phyloP scores from a whole-genome alignment of 441 rosid genomes.

The Bruguiera hainesii region DNA sequence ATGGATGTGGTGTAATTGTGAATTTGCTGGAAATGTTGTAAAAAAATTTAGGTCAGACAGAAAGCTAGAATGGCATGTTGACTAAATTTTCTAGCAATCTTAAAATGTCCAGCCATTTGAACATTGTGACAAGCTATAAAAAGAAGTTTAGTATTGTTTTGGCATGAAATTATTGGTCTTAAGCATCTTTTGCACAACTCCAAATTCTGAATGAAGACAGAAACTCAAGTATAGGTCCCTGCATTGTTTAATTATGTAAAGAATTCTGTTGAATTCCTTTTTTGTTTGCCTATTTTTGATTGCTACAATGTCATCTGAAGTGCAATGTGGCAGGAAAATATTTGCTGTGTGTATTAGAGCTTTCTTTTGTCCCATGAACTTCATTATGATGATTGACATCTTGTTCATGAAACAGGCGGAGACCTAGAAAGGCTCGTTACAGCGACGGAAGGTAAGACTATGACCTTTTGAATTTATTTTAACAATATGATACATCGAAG shows the following conservation, averaged over 20 bases:
- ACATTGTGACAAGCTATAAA: not conserved
- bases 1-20: too few relatives aligned
- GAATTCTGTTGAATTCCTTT: not conserved
- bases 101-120: too few relatives aligned
- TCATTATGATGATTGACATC: conserved; percentile 16
- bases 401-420: conserved; percentile 38
- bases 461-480: not conserved
- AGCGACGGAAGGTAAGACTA: conserved; percentile 72
- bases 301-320: not conserved
- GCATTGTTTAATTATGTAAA: not conserved
- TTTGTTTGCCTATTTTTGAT: not conserved
- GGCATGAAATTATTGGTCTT: not conserved
- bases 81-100: too few relatives aligned
- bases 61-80: not conserved
- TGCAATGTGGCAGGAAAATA: not conserved
- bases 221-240: too few relatives aligned
- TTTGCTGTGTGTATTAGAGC: conserved; percentile 4
- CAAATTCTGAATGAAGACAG: not conserved
- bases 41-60: not conserved
- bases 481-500: too few relatives aligned
- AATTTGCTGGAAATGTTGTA: not conserved
- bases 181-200: not conserved
- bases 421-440: conserved; percentile 72
- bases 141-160: not conserved
- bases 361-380: conserved; percentile 4